These are phyloP conservation scores for Mycena leptocephala DNA, from an alignment of 768 basidiomycete genomes.

Conservation along the genomic window DNA sequence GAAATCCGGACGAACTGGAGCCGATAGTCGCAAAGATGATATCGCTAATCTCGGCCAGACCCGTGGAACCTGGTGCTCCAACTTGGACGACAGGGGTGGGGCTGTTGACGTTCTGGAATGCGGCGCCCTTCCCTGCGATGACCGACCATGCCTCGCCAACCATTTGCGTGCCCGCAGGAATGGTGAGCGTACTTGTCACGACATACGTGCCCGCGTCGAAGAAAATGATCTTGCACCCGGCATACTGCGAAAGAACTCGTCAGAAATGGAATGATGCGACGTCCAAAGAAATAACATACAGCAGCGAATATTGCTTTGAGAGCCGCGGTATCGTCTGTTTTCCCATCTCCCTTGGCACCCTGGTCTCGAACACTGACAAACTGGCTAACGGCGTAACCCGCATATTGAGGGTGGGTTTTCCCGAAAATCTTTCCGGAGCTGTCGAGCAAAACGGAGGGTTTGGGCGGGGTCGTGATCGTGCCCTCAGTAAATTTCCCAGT, in stretches of 20 bases:
- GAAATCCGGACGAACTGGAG: conserved; percentile 30
- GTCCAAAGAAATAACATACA: conserved; percentile 51
- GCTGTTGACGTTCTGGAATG: conserved; percentile 60
- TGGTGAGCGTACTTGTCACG: conserved; percentile 67
- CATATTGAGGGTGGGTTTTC: conserved; percentile 77
- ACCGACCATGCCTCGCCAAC: conserved; percentile 76
- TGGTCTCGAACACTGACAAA: conserved; percentile 81
- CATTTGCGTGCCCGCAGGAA: conserved; percentile 71
- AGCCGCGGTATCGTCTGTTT: conserved; percentile 82
- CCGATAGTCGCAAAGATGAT: conserved; percentile 69
- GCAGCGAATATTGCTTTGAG: conserved; percentile 72
- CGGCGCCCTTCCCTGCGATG: conserved; percentile 63
- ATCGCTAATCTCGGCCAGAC: conserved; percentile 74
- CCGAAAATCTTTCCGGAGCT: conserved; percentile 72
- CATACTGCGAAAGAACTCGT: conserved; percentile 62
- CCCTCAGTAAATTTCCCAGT: conserved; percentile 65
- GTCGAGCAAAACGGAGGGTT: conserved; percentile 73
- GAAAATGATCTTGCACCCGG: conserved; percentile 86
- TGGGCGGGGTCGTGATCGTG: conserved; percentile 62
- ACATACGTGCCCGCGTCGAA: conserved; percentile 80
- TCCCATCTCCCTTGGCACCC: conserved; percentile 83
- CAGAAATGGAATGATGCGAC: not conserved
- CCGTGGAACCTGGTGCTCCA: conserved; percentile 64
- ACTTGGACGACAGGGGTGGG: conserved; percentile 65
- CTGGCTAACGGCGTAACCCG: conserved; percentile 64